These are phyloP conservation scores for Penicillium italicum DNA, from an alignment of 2,329 filamentous ascomycete genomes.

Conservation along the genomic window DNA sequence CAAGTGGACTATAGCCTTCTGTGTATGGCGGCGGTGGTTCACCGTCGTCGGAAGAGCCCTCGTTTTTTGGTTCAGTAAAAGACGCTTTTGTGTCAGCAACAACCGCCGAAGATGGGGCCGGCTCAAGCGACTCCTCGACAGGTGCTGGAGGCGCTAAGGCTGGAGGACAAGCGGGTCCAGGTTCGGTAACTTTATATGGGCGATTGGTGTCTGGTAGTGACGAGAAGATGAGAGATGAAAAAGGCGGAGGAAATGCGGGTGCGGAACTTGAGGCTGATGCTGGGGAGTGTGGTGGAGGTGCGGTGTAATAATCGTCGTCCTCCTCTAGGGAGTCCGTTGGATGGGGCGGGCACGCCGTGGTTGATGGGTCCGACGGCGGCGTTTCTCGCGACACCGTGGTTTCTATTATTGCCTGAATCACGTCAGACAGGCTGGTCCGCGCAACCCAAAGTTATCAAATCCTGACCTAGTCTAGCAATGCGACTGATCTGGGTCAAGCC, in stretches of 20 bases:
- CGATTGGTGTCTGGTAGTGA: constrained; percentile 39
- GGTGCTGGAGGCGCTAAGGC: constrained; percentile 52
- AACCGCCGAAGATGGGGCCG: constrained; percentile 47
- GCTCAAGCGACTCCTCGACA: constrained; percentile 48
- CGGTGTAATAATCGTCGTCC: constrained; percentile 39
- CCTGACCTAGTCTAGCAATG: not conserved
- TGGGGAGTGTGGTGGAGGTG: constrained; percentile 40
- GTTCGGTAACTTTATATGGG: constrained; percentile 46
- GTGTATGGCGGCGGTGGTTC: constrained; percentile 96
- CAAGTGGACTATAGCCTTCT: constrained; percentile 86
- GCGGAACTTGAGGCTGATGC: constrained; percentile 50
- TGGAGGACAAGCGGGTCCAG: constrained; percentile 46
- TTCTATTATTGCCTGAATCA: constrained; percentile 6
- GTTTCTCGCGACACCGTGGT: constrained; percentile 34
- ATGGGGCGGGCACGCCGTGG: constrained; percentile 44
- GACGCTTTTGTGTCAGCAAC: constrained; percentile 78
- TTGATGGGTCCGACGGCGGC: constrained; percentile 32
- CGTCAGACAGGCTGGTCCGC: not conserved
- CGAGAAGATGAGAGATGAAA: constrained; percentile 61
- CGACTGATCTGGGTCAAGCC: not conserved
- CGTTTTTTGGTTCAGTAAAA: constrained; percentile 76
- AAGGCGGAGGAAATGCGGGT: constrained; percentile 57
- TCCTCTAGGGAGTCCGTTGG: constrained; percentile 40
- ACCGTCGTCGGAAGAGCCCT: constrained; percentile 69
- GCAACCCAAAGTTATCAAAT: not conserved